Percentiles rank a stretch among this genome's conserved stretches.
Conservation (phyloP, 257 asterid species). For the Penstemon barbatus region DNA sequence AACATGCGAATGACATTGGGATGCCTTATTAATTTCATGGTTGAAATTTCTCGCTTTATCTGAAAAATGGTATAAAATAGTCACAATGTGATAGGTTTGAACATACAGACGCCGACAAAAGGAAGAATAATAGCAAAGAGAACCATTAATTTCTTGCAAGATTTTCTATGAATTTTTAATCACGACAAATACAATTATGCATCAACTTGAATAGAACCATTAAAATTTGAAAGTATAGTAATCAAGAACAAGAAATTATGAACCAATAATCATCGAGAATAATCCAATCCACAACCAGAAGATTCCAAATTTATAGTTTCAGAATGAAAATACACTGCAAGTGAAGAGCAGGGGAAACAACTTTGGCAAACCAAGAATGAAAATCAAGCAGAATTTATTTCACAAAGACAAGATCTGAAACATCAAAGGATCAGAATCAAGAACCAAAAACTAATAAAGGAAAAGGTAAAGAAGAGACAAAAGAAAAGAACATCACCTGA, state of each 20-base stretch:
- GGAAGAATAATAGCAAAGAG: background rate
- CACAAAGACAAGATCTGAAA: conserved; percentile 4
- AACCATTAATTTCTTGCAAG: background rate
- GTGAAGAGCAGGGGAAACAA: background rate
- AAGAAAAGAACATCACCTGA: conserved; percentile 52
- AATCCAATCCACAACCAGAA: background rate
- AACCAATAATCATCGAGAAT: background rate
- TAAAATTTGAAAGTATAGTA: background rate
- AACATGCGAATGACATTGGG: conserved; percentile 91
- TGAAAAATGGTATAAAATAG: conserved; percentile 35
- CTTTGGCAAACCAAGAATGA: too few species aligned
- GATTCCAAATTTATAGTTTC: background rate
- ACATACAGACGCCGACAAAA: background rate
- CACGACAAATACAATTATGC: background rate
- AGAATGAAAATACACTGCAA: background rate
- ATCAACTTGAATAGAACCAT: background rate
- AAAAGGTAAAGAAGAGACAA: background rate
- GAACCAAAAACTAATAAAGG: background rate
- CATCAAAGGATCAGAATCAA: background rate
- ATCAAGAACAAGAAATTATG: background rate
- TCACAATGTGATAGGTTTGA: background rate
- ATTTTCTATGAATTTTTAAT: background rate
- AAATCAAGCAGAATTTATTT: too few species aligned
- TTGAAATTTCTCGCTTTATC: conserved; percentile 94
- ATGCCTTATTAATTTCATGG: conserved; percentile 89